Evolutionary conservation across 2,329 filamentous ascomycete genomes (phyloP).

Genomic region (Trichophyton simii): DNA sequence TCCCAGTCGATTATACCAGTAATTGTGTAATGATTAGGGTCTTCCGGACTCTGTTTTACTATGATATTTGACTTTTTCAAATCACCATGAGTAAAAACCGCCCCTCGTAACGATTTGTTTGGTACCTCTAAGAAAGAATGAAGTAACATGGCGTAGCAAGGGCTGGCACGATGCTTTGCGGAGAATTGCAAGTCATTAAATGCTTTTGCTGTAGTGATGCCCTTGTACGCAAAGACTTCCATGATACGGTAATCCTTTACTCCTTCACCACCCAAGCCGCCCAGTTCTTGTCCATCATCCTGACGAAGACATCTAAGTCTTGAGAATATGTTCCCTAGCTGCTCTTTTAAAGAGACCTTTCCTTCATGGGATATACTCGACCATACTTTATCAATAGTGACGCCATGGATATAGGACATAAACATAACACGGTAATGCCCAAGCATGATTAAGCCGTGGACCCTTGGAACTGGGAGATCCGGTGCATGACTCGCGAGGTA

Average conservation of each 20-base stretch:
- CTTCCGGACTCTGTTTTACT: neutral
- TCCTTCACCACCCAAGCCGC: constrained; percentile 19
- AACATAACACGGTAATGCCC: constrained; percentile 18
- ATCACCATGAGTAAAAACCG: constrained; percentile 12
- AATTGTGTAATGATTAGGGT: constrained; percentile 11
- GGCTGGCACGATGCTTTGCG: constrained; percentile 15
- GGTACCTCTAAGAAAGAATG: constrained; percentile 15
- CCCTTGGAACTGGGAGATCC: constrained; percentile 19
- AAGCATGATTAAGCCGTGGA: constrained; percentile 18
- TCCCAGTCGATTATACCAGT: constrained; percentile 24
- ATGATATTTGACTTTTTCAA: constrained; percentile 10
- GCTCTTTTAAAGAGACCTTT: constrained; percentile 11
- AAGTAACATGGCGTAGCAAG: constrained; percentile 16
- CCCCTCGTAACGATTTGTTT: neutral
- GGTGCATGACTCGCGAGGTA: constrained; percentile 17
- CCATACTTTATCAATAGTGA: constrained; percentile 17
- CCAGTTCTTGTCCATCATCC: constrained; percentile 11
- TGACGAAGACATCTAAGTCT: constrained; percentile 15
- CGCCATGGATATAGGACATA: constrained; percentile 19
- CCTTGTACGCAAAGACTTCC: constrained; percentile 15
- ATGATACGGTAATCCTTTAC: constrained; percentile 17
- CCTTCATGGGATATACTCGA: constrained; percentile 14
- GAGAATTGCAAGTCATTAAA: constrained; percentile 19
- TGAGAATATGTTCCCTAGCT: constrained; percentile 13
- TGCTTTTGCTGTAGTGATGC: constrained; percentile 15